These are phyloP conservation scores for Thecaphora thlaspeos DNA, from an alignment of 1,284 basidiomycete species.

Conservation along the genomic window DNA sequence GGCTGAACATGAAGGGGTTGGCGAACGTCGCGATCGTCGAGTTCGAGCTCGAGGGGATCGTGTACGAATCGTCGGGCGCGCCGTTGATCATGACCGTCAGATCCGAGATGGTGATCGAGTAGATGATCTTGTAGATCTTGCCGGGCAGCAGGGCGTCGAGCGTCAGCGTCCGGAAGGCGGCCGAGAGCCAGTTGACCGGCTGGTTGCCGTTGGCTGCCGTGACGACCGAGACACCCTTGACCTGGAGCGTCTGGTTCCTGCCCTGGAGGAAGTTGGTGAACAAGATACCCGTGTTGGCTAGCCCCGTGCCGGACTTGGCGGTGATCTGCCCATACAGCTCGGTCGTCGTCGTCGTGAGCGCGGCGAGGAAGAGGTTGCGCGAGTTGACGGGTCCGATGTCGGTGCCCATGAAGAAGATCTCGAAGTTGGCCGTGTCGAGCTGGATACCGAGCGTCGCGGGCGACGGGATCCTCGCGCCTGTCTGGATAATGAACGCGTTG, in stretches of 20 bases:
- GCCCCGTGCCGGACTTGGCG: constrained; percentile 62
- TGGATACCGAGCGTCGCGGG: constrained; percentile 71
- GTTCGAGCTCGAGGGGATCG: constrained; percentile 51
- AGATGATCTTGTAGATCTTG: constrained; percentile 68
- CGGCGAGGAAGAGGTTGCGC: constrained; percentile 63
- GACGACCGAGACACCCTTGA: constrained; percentile 68
- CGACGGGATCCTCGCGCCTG: constrained; percentile 70
- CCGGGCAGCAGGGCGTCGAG: constrained; percentile 70
- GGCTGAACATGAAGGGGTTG: constrained; percentile 75
- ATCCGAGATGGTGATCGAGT: constrained; percentile 68
- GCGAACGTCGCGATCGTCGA: constrained; percentile 68
- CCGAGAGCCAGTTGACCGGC: constrained; percentile 70
- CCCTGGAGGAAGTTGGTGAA: constrained; percentile 71
- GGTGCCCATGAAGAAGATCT: constrained; percentile 60
- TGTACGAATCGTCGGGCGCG: constrained; percentile 29
- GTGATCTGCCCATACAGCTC: constrained; percentile 68
- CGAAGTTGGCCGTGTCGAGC: constrained; percentile 70
- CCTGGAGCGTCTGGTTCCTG: constrained; percentile 67
- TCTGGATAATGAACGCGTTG: constrained; percentile 71
- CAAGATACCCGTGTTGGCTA: constrained; percentile 66
- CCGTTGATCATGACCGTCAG: constrained; percentile 64
- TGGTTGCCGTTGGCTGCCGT: constrained; percentile 52
- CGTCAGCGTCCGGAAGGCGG: constrained; percentile 70
- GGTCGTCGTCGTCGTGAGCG: constrained; percentile 63
- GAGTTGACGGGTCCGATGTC: constrained; percentile 60